Conservation (phyloP, 192 early-diverging fungal genomes). For the Backusella parvicylindrica region DNA sequence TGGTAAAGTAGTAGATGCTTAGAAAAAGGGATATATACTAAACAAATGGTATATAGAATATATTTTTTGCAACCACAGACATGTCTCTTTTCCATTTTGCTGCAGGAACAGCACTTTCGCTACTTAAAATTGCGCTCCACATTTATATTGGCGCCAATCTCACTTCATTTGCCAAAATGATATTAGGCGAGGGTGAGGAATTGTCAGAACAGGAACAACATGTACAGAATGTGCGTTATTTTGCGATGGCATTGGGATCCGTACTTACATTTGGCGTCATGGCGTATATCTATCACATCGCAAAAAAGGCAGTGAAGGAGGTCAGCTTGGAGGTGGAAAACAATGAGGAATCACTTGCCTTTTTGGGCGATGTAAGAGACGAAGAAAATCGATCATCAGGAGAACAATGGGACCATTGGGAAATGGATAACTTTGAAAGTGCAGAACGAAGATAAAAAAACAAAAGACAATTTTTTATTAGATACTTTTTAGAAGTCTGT, state of each 20-base stretch:
- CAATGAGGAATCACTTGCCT: slow-evolving; percentile 12
- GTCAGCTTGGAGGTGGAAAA: slow-evolving; percentile 22
- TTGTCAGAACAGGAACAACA: slow-evolving; percentile 3
- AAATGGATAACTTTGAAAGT: not conserved
- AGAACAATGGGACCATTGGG: slow-evolving; percentile 19
- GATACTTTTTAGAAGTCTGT: not conserved
- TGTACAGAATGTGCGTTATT: slow-evolving; percentile 24
- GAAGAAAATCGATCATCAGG: not conserved
- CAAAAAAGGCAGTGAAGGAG: slow-evolving; percentile 42
- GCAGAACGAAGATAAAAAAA: not conserved
- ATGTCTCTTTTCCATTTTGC: slow-evolving; percentile 44
- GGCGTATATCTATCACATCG: slow-evolving; percentile 44
- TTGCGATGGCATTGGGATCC: slow-evolving; percentile 21
- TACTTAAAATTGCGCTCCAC: slow-evolving; percentile 54
- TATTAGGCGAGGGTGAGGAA: slow-evolving; percentile 27
- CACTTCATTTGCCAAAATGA: slow-evolving; percentile 41
- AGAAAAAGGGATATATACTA: not conserved
- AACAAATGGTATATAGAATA: slow-evolving; percentile 29
- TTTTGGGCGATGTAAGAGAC: slow-evolving; percentile 12
- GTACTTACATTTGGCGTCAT: slow-evolving; percentile 44
- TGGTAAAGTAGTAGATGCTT: slow-evolving; percentile 25
- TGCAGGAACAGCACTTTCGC: slow-evolving; percentile 51
- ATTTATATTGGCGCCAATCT: slow-evolving; percentile 60
- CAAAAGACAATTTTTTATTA: not conserved
- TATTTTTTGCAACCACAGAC: slow-evolving; percentile 51